Conservation (phyloP, 495 filamentous ascomycete species). For the Astrocystis sublimbata region DNA sequence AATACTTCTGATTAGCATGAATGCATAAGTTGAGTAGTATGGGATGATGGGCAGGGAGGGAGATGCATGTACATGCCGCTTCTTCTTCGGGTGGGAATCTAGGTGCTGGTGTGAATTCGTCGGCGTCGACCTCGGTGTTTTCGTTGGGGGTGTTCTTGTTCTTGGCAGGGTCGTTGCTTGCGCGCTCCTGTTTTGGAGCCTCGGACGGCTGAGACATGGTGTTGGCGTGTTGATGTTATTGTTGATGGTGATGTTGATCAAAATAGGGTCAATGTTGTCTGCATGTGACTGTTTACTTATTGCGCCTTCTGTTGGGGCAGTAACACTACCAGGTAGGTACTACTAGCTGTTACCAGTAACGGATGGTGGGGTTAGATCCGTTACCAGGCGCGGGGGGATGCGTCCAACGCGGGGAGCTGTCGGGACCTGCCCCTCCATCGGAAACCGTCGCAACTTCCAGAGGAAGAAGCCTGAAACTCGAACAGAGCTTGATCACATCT, state of each 20-base stretch:
- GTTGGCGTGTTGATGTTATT: not conserved
- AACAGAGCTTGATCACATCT: not conserved
- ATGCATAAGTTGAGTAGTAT: no score
- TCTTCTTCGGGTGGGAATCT: slow-evolving; percentile 71
- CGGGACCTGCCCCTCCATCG: slow-evolving; percentile 23
- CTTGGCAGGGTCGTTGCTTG: not conserved
- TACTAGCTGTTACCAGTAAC: not conserved
- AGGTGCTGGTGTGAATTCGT: slow-evolving; percentile 25
- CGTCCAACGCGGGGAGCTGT: no score
- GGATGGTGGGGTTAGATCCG: not conserved
- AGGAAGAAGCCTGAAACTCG: not conserved
- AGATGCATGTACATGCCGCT: slow-evolving; percentile 52
- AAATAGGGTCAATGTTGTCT: no score
- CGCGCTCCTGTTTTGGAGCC: not conserved
- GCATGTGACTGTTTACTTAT: no score
- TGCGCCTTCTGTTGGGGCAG: no score
- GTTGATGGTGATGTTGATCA: not conserved
- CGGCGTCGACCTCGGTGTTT: slow-evolving; percentile 1
- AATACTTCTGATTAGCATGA: not conserved
- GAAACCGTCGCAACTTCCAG: not conserved
- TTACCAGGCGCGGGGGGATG: slow-evolving; percentile 1
- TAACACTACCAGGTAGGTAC: not conserved
- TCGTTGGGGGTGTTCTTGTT: not conserved
- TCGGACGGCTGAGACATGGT: slow-evolving; percentile 6
- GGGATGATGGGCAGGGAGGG: not conserved